Evolutionary conservation across 2,329 filamentous ascomycete species (phyloP).

Genomic region (Aspergillus novofumigatus): DNA sequence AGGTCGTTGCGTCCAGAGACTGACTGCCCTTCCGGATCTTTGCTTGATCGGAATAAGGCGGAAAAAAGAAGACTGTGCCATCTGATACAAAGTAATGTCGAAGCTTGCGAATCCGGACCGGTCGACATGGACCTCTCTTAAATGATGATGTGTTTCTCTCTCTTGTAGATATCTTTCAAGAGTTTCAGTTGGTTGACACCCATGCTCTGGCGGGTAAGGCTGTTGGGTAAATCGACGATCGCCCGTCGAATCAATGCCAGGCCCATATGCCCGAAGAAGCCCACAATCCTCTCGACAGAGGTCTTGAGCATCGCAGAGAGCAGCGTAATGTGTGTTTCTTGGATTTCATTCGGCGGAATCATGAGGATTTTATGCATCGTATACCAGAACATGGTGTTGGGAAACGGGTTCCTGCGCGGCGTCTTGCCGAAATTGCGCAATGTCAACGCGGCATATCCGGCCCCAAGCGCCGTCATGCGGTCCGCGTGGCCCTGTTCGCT

Average conservation of each 20-base stretch:
- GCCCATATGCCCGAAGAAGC: constrained; percentile 74
- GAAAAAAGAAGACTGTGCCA: too few species aligned
- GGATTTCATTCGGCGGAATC: constrained; percentile 62
- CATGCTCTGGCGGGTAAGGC: constrained; percentile 32
- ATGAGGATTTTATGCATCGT: constrained; percentile 72
- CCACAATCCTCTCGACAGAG: constrained; percentile 70
- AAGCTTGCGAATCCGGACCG: too few species aligned
- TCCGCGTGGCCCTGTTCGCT: constrained; percentile 71
- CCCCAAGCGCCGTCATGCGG: constrained; percentile 76
- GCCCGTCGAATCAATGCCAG: constrained; percentile 67
- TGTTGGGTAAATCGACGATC: constrained; percentile 66
- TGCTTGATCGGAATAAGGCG: too few species aligned
- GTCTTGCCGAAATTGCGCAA: constrained; percentile 76
- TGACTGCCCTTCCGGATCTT: too few species aligned
- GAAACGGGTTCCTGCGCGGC: constrained; percentile 67
- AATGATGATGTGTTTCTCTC: constrained; percentile 36
- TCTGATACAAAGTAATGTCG: too few species aligned
- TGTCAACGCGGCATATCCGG: constrained; percentile 78
- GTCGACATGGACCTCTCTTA: constrained; percentile 12
- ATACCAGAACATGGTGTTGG: constrained; percentile 77
- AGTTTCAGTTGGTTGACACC: constrained; percentile 37
- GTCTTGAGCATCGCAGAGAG: constrained; percentile 68
- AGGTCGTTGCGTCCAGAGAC: too few species aligned
- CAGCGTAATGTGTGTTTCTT: constrained; percentile 69
- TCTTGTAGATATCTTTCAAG: constrained; percentile 33